These are phyloP conservation scores for Botrytis aclada DNA, from an alignment of 2,329 filamentous ascomycete genomes.

Conservation along the genomic window DNA sequence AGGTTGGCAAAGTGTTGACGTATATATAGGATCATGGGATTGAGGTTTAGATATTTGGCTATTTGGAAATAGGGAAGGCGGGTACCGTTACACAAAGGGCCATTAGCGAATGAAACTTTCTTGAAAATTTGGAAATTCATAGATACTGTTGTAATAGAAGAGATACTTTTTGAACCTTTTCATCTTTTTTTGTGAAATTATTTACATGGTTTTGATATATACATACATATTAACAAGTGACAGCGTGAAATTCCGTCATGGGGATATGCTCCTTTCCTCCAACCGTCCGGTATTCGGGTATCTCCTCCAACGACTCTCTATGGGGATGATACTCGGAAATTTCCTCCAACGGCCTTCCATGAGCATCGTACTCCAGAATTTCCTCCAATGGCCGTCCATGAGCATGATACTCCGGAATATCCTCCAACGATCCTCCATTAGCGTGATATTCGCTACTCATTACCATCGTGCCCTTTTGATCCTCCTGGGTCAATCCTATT, in stretches of 20 bases:
- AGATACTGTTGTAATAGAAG: background rate
- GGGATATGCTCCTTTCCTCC: background rate
- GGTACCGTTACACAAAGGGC: background rate
- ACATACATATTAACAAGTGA: background rate
- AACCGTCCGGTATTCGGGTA: background rate
- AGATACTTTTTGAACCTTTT: background rate
- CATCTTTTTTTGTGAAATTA: background rate
- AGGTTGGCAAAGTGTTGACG: conserved; percentile 2
- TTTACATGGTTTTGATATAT: background rate
- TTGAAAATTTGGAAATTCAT: background rate
- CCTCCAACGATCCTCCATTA: background rate
- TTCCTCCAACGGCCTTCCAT: background rate
- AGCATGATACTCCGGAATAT: background rate
- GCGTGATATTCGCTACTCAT: background rate
- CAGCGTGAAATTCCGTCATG: conserved; percentile 5
- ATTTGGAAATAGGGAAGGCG: background rate
- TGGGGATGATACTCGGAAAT: background rate
- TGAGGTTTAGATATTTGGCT: background rate
- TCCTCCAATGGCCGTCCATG: background rate
- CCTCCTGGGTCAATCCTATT: conserved; percentile 8
- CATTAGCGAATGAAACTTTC: background rate
- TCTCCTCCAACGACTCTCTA: background rate
- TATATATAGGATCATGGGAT: background rate
- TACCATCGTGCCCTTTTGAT: background rate
- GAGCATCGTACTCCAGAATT: background rate